Base-by-base conservation (phyloP, 2,329 filamentous ascomycete genomes). In the Claviceps sp. region DNA sequence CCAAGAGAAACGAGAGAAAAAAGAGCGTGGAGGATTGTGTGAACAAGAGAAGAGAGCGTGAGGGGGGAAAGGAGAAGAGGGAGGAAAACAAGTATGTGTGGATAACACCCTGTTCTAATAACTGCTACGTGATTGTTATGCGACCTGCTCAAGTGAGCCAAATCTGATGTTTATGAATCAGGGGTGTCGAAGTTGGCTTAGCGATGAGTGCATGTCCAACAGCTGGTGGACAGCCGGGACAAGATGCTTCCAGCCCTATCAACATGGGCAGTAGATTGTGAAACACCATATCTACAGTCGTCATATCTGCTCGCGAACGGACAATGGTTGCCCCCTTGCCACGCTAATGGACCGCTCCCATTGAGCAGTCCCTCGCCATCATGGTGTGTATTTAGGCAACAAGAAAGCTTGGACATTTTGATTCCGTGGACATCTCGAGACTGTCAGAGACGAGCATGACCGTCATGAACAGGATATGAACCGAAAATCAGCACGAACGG, bases 151-250 rank as follows among this genome's bases (percentile, higher is more conserved):
- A 51, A 42, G 49, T 51, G 49, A 51, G 49, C 44, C 24, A 22
- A 37, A 42, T 51, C 16, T 51, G 49, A 51, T 26, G 43, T 20
- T 18, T 40, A 24, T 51, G 49, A 51, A 51, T 51, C 49, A 47
- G 37, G 44, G 37, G 18, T 42, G 18, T 36, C n/a, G 41, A 30
- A 9, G 20, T 41, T 41, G 14, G 20, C n/a, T 20, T n/a, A 47
- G 30, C 30, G n/a, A 14, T 37, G 20, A 45, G 48, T 14, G 26
- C n/a, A 48, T 55, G 48, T 41, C 41, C 20, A 47, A 47, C 54
- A 54, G 51, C 47, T 54, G 51, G 49, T 46, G 47, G 44, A 55
- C 44, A 50, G 24, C 43, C 48, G 45, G 34, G 20, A 36, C 34
- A 36, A 45, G 26, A 46, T 26, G 37, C 43, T 20, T 34, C 30